A percentile compares a stretch with the other conserved stretches of the same genome.
Evolutionary conservation across 352 stramenopile species (phyloP).

Genomic region (Pseudoperonospora humuli): DNA sequence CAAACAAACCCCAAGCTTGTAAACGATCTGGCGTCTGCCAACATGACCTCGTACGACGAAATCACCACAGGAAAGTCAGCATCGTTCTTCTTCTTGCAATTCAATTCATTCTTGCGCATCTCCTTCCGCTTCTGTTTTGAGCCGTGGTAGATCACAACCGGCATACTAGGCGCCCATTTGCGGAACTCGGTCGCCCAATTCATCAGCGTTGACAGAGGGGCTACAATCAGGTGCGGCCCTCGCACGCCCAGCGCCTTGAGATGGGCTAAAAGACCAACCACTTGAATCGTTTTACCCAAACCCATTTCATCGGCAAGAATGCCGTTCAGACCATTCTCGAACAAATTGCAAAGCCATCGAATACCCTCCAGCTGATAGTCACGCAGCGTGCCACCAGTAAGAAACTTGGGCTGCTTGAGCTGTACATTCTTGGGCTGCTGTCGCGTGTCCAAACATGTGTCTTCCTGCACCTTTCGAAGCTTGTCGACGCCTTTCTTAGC

Average conservation of each 20-base stretch:
- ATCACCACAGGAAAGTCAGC: conserved; percentile 80
- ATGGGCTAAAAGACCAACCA: conserved; percentile 91
- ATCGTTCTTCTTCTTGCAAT: conserved; percentile 43
- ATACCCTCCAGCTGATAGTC: conserved; percentile 96
- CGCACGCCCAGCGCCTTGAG: conserved; percentile 86
- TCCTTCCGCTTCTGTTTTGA: conserved; percentile 37
- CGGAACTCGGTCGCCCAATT: conserved; percentile 95
- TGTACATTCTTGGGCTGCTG: conserved; percentile 28
- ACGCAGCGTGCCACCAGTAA: conserved; percentile 81
- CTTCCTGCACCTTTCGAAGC: conserved; percentile 54
- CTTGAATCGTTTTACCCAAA: conserved; percentile 89
- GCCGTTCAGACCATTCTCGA: conserved; percentile 95
- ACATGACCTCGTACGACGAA: conserved; percentile 85
- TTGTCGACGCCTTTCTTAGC: conserved; percentile 55
- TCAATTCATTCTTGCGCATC: conserved; percentile 45
- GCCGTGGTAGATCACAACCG: conserved; percentile 97
- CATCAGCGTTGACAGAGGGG: conserved; percentile 94
- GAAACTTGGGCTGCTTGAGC: conserved; percentile 65
- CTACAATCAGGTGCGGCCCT: conserved; percentile 96
- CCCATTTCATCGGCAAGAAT: conserved; percentile 87
- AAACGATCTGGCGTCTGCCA: conserved; percentile 65
- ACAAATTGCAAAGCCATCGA: conserved; percentile 95
- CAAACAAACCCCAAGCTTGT: conserved; percentile 55
- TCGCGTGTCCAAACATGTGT: conserved; percentile 36
- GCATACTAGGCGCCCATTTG: conserved; percentile 84